phyloP scores from a whole-genome alignment of 2,329 filamentous ascomycete species.

The Ophiocordyceps camponoti-leonardi region DNA sequence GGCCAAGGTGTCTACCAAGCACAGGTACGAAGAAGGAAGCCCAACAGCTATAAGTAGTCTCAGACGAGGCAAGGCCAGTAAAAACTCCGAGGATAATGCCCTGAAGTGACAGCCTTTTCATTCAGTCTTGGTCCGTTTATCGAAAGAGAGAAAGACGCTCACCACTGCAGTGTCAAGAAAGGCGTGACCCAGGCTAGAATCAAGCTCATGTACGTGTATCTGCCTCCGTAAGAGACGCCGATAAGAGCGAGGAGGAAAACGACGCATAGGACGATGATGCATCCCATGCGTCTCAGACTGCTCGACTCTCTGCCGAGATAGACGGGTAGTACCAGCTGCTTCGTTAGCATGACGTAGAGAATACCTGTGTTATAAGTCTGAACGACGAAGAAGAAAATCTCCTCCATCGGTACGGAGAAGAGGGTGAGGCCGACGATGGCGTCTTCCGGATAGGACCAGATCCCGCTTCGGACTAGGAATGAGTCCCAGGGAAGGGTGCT shows the following conservation, averaged over 20 bases:
- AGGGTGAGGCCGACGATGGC: constrained; percentile 46
- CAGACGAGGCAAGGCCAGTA: constrained; percentile 1
- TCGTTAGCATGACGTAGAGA: constrained; percentile 50
- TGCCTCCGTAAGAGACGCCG: neutral
- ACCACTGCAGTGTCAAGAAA: constrained; percentile 34
- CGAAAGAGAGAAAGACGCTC: neutral
- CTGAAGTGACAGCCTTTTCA: neutral
- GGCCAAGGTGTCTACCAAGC: constrained; percentile 54
- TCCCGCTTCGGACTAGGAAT: constrained; percentile 47
- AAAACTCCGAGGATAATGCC: neutral
- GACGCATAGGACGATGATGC: neutral
- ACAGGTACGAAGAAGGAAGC: constrained; percentile 51
- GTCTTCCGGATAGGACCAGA: constrained; percentile 55
- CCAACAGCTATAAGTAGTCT: constrained; percentile 48
- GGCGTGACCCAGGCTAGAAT: constrained; percentile 50
- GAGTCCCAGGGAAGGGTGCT: constrained; percentile 64
- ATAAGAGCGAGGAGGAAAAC: neutral
- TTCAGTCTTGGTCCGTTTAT: neutral
- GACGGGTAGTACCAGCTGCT: constrained; percentile 36
- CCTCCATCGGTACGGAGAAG: constrained; percentile 50
- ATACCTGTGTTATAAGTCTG: constrained; percentile 59
- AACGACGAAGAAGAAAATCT: constrained; percentile 62
- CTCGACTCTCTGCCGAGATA: constrained; percentile 13
- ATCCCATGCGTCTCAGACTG: neutral
- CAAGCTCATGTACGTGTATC: neutral